A percentile compares a stretch with the other conserved stretches of the same genome.
These are phyloP conservation scores for Escallonia herrerae DNA, from an alignment of 129 eudicot species.

Conservation along the genomic window DNA sequence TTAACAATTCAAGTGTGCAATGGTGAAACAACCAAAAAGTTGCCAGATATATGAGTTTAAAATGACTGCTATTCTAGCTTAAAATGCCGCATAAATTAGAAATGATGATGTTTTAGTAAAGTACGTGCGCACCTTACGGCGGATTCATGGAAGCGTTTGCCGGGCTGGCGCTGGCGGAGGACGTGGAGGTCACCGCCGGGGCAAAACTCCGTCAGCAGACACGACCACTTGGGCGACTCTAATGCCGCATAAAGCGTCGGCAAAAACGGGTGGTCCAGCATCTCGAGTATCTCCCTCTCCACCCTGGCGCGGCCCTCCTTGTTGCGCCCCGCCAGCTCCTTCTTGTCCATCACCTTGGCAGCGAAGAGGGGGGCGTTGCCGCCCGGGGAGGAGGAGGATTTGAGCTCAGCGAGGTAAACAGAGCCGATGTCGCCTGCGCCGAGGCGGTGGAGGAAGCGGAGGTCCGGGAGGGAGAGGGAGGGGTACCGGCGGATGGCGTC, in stretches of 20 bases:
- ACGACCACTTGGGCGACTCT: constrained; percentile 65
- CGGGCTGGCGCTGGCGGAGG: constrained; percentile 80
- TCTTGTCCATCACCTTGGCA: constrained; percentile 77
- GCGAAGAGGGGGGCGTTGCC: constrained; percentile 50
- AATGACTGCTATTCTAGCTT: not conserved
- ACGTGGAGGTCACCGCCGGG: constrained; percentile 95
- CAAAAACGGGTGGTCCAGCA: constrained; percentile 74
- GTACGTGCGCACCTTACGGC: constrained; percentile 67
- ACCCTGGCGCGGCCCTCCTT: constrained; percentile 56
- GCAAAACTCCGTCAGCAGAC: constrained; percentile 75
- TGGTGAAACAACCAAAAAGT: too few species aligned
- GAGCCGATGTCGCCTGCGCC: constrained; percentile 96
- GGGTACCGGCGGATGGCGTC: constrained; percentile 36
- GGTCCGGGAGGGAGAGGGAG: constrained; percentile 46
- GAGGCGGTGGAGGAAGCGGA: constrained; percentile 74
- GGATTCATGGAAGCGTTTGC: constrained; percentile 68
- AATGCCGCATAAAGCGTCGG: constrained; percentile 57
- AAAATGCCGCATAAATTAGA: too few species aligned
- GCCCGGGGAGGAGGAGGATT: constrained; percentile 17
- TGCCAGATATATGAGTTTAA: not conserved
- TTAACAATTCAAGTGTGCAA: not conserved
- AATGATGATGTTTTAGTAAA: not conserved
- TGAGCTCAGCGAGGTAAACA: constrained; percentile 70
- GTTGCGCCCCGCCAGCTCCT: constrained; percentile 59
- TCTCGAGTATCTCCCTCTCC: constrained; percentile 53